Conservation (phyloP, 1,139 yeast species). For the Candida sanyaensis region DNA sequence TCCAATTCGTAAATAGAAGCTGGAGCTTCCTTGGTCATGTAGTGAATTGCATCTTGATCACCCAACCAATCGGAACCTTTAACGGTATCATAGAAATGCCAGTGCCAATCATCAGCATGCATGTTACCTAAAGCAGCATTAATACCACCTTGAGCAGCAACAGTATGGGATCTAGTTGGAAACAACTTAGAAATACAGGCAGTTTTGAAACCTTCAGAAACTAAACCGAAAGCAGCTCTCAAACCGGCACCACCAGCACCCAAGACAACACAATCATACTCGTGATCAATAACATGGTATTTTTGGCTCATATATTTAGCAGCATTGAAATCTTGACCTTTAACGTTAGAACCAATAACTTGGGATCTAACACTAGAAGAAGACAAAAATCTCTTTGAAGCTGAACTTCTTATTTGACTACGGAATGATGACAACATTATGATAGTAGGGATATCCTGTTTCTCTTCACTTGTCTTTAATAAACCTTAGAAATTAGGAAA, state of each 20-base stretch:
- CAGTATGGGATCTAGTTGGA: conserved; percentile 98
- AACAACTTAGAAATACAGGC: conserved; percentile 97
- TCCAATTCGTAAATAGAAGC: conserved; percentile 94
- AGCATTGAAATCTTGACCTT: conserved; percentile 53
- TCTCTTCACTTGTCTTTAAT: neutral
- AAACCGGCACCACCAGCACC: conserved; percentile 99
- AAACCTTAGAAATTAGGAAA: neutral
- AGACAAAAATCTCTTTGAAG: conserved; percentile 26
- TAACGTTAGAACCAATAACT: conserved; percentile 46
- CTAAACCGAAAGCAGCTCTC: conserved; percentile 97
- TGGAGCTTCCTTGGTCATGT: conserved; percentile 99
- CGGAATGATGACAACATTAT: conserved; percentile 16
- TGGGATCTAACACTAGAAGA: conserved; percentile 31
- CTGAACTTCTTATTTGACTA: conserved; percentile 10
- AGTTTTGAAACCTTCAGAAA: conserved; percentile 95
- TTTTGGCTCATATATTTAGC: conserved; percentile 64
- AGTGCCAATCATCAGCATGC: conserved; percentile 98
- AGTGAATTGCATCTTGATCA: conserved; percentile 98
- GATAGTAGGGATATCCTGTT: neutral
- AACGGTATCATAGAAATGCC: conserved; percentile 99
- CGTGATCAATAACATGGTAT: conserved; percentile 93
- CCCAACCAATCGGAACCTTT: conserved; percentile 99
- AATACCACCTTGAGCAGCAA: conserved; percentile 99
- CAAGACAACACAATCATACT: conserved; percentile 95
- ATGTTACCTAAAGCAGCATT: conserved; percentile 97